Evolutionary conservation across 2,329 filamentous ascomycete genomes (phyloP), one percentile per base, ranked within the genome.

Genomic region (Ascochyta rabiei): DNA sequence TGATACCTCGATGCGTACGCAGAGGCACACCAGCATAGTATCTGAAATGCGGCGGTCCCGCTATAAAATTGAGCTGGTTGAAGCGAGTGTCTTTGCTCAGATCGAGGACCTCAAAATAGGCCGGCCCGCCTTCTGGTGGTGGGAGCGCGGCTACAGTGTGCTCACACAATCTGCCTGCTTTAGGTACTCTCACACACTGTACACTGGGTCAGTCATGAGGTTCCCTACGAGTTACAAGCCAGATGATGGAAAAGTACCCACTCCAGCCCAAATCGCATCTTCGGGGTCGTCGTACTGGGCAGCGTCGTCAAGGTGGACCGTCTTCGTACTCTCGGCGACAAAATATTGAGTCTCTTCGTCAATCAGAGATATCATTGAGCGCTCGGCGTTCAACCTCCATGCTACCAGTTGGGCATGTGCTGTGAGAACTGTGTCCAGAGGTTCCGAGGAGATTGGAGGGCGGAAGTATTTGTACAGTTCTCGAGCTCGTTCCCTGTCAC

Each of bases 281-380:
- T 68, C 44, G 53, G 67, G 45, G 2, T 71, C 58, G 9, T 78
- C 74, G 35, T 68, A 69, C 3, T 67, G 55, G 4, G 60, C 53
- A 23, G 64, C 64, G 26, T 79, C 63, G 24, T 72, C 71, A 9
- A 81, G 65, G 45, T 71, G 71, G 6, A 76, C 61, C 0, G 75
- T 76, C 53, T 72, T 74, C 3, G 80, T 81, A 15, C 79, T 77
- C 62, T 84, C 81, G n/a, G 80, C 79, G 15, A 84, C 66, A 24
- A 82, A 77, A 53, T 80, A 82, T 57, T 82, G 80, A 19, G 70
- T 74, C 8, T 79, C 73, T 19, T 76, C 73, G 58, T 82, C 81
- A 48, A 83, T 78, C 10, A 83, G 71, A 56, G 76, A 79, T 48
- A 78, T 66, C 60, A 77, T 69, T 23, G 67, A 69, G 10, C 76